Evolutionary conservation across 305 asterid genomes (phyloP), one percentile per base, ranked within the genome.

Genomic region (Euphrasia arctica): DNA sequence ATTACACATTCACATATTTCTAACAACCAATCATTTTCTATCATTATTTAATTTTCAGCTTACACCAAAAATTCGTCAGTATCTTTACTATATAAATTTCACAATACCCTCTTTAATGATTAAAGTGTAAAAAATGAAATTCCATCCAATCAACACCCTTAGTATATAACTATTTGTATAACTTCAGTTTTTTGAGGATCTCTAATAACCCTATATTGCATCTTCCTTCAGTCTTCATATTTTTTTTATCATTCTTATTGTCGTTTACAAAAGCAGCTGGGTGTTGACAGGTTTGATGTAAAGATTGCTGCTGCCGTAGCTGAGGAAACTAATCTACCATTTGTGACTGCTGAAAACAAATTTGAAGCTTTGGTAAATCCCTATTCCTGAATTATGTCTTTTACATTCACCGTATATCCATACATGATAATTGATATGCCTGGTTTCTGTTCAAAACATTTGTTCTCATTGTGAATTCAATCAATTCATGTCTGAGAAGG

Each of bases 271-370:
- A 65, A 47, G 58, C 56, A 50, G 66, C 42, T 62, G 31, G n/a
- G 41, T 74, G 48, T 72, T 66, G 61, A 62, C 82, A 90, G 95
- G 82, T 93, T 93, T 75, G 95, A 89, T 66, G 86, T 75, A 36
- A 91, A 91, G 83, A 83, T 91, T 82, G 96, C 98, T 64, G 83
- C 91, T 58, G 96, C 97, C 63, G 95, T 93, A 18, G 97, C 95
- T 8, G 95, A 93, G 75, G 97, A 90, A 75, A 90, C 99, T 67
- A 80, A 77, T 52, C 82, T 93, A 72, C 97, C 99, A 25, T 93
- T 90, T 82, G 87, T 90, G 78, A 93, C 99, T 29, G 99, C 97
- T 70, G 97, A 90, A 83, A 90, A 93, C 81, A 90, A 93, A 83
- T 90, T 93, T 76, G 97, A 93, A 79, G 97, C 99, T 60, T 74